Evolutionary conservation across 2,329 filamentous ascomycete species (phyloP), one percentile per base, ranked within the genome.

Genomic region (Beauveria sp.): DNA sequence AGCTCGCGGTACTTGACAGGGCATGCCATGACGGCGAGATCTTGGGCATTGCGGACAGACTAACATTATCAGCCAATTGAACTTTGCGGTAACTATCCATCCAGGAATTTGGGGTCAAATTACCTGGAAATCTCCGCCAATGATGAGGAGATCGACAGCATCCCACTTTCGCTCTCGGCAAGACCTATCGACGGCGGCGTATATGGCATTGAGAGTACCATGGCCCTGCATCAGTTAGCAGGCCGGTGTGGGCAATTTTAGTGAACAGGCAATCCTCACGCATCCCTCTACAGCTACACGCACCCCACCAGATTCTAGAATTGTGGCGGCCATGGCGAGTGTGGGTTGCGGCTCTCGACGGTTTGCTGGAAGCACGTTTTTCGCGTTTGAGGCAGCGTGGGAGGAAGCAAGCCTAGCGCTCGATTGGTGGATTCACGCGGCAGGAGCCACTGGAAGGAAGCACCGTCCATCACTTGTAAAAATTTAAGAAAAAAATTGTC

Each of bases 61-160:
- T 92, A 64, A 1, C 3, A 10, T 20, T 14, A 26, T 45, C 9
- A 20, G 50, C 22, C 28, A 46, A 57, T 67, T 24, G 34, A 38
- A 6, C 34, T 16, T 38, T 38, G 0, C 66, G 62, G 52, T 52
- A 38, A n/a, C 18, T 8, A 45, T 26, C 50, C 7, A 18, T 16
- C 8, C 18, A 50, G 16, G 16, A 26, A 22, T 22, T 22, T 9
- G 24, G 16, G 45, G 58, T 38, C 40, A 22, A 26, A 51, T 12
- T 76, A 89, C 89, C 79, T 97, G 91, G 66, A 99, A 99, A 72
- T 99, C 95, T 30, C 95, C 95, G 61, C 93, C 91, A 68, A 99
- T 96, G 69, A 99, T 96, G 66, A 99, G 77, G 12, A 97, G 76
- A 72, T 99, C 95, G 34, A 98, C 86, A 40, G 83, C 85, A 66